phyloP scores from a whole-genome alignment of 305 asterid species.

The Lippia alba region DNA sequence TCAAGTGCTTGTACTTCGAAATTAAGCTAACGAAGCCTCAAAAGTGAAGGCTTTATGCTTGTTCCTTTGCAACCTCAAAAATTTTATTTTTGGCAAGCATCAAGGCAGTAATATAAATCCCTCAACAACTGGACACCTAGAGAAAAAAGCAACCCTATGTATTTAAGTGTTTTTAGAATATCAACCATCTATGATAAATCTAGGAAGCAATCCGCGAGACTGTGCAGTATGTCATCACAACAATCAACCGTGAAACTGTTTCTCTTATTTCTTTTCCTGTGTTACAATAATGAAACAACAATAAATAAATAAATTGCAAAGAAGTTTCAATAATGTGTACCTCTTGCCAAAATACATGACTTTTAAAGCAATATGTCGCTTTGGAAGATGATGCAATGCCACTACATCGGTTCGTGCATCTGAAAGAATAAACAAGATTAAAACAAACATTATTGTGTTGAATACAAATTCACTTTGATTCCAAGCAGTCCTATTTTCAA shows the following conservation, averaged over 20 bases:
- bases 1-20: no score
- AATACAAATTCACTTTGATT: slow-evolving; percentile 25
- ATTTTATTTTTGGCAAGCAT: no score
- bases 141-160: no score
- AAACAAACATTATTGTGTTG: slow-evolving; percentile 20
- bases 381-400: slow-evolving; percentile 53
- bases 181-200: no score
- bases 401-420: slow-evolving; percentile 39
- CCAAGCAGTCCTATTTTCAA: slow-evolving; percentile 17
- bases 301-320: slow-evolving; percentile 20
- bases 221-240: slow-evolving; percentile 14
- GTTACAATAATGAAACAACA: not conserved
- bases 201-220: slow-evolving; percentile 8
- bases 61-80: no score
- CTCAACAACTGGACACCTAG: no score
- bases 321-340: slow-evolving; percentile 43
- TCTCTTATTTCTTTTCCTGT: not conserved
- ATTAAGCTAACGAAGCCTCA: no score
- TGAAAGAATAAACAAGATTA: slow-evolving; percentile 31
- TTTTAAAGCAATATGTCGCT: slow-evolving; percentile 81
- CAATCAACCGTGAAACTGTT: not conserved
- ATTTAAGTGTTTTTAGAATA: no score
- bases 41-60: no score
- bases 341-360: slow-evolving; percentile 93
- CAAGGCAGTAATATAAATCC: no score